These are phyloP conservation scores for Arabis hirsuta DNA, from an alignment of 345 rosid genomes.

Conservation along the genomic window DNA sequence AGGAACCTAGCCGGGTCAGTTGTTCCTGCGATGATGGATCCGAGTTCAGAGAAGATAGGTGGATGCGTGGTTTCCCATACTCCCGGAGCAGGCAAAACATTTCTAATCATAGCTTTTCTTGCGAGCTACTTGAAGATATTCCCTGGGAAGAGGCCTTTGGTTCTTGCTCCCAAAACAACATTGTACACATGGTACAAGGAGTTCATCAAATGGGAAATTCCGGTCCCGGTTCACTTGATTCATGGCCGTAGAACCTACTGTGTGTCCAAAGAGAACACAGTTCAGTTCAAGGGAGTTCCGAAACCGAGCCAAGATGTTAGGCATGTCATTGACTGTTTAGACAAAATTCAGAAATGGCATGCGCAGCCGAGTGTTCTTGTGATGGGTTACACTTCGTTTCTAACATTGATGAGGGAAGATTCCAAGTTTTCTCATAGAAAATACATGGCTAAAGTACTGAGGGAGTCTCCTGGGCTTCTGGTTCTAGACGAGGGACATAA, in stretches of 20 bases:
- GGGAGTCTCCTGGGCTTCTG: conserved; percentile 88
- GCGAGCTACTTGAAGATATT: conserved; percentile 84
- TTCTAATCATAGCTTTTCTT: conserved; percentile 88
- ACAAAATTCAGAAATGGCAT: conserved; percentile 93
- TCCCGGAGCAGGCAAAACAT: conserved; percentile 93
- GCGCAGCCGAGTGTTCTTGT: conserved; percentile 88
- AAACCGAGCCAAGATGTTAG: conserved; percentile 77
- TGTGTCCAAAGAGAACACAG: conserved; percentile 50
- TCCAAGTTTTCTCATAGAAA: conserved; percentile 75
- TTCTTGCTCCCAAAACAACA: conserved; percentile 96
- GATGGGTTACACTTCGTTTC: conserved; percentile 96
- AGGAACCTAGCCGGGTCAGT: conserved; percentile 72
- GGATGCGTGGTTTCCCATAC: conserved; percentile 91
- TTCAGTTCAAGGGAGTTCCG: conserved; percentile 54
- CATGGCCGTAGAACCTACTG: conserved; percentile 81
- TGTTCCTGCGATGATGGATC: conserved; percentile 61
- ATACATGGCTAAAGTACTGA: conserved; percentile 82
- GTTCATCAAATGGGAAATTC: conserved; percentile 87
- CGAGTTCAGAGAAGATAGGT: conserved; percentile 59
- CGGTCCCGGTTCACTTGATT: conserved; percentile 81
- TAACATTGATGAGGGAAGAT: conserved; percentile 86
- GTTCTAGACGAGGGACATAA: conserved; percentile 93
- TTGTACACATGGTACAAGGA: conserved; percentile 96
- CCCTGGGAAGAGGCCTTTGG: conserved; percentile 81
- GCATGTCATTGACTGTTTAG: conserved; percentile 89